These are phyloP conservation scores for Cladosporium sp. DNA, from an alignment of 2,329 filamentous ascomycete species.

Conservation along the genomic window DNA sequence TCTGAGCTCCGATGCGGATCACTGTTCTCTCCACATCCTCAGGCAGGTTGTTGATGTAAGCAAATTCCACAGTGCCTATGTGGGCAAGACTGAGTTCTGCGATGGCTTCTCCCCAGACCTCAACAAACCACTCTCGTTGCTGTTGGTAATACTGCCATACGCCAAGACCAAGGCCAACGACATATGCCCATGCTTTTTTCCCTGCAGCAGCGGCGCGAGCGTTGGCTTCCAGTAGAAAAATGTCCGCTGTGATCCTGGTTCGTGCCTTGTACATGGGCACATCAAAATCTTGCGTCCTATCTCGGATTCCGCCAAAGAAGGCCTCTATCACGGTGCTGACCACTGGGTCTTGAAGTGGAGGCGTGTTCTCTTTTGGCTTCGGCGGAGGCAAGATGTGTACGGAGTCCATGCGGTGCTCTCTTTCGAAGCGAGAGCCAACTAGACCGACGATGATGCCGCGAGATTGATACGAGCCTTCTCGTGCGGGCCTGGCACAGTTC, in stretches of 20 bases:
- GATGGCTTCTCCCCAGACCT: constrained; percentile 30
- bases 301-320: constrained; percentile 25
- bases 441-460: constrained; percentile 36
- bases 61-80: constrained; percentile 35
- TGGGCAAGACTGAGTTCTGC: constrained; percentile 22
- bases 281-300: constrained; percentile 22
- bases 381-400: constrained; percentile 26
- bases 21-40: constrained; percentile 13
- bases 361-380: background rate
- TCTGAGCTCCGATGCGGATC: constrained; percentile 14
- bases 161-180: constrained; percentile 37
- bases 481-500: constrained; percentile 24
- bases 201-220: constrained; percentile 25
- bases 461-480: constrained; percentile 25
- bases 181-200: constrained; percentile 32
- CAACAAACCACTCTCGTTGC: constrained; percentile 30
- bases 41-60: constrained; percentile 28
- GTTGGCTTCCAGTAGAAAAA: constrained; percentile 34
- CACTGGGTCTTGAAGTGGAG: constrained; percentile 23
- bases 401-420: constrained; percentile 34
- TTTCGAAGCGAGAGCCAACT: constrained; percentile 36
- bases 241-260: constrained; percentile 33
- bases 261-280: constrained; percentile 30
- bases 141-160: constrained; percentile 31
- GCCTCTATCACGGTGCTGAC: constrained; percentile 25